Percentiles rank a stretch among this genome's conserved stretches.
phyloP scores from a whole-genome alignment of 768 basidiomycete species.

The Antrodiella citrinella region DNA sequence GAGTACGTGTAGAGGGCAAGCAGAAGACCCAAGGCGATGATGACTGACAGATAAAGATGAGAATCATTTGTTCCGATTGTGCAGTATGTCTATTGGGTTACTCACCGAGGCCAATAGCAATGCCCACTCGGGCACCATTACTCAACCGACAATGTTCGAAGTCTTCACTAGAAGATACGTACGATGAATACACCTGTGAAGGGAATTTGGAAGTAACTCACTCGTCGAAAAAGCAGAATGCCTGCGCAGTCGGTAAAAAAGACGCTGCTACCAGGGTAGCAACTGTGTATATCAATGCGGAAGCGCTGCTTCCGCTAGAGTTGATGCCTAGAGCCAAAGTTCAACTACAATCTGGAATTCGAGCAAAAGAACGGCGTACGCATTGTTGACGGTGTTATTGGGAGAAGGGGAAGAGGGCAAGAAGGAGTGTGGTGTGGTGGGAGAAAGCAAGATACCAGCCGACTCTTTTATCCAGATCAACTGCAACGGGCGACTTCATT shows the following conservation, averaged over 20 bases:
- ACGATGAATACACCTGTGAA: too few species aligned
- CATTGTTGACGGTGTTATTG: background rate
- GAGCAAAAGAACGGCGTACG: background rate
- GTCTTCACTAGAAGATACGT: too few species aligned
- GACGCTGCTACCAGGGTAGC: slow-evolving; percentile 2
- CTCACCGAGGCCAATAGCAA: slow-evolving; percentile 10
- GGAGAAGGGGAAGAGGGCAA: background rate
- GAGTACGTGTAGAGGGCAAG: background rate
- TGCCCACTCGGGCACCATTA: slow-evolving; percentile 7
- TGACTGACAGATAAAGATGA: slow-evolving; percentile 1
- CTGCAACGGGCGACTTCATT: too few species aligned
- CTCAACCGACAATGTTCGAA: slow-evolving; percentile 9
- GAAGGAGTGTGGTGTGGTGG: background rate
- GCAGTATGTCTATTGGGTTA: background rate
- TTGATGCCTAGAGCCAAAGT: background rate
- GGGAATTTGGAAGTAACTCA: background rate
- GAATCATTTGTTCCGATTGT: background rate
- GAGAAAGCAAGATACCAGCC: background rate
- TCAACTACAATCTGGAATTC: background rate
- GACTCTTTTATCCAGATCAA: too few species aligned
- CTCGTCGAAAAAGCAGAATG: slow-evolving; percentile 8
- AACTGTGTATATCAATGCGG: too few species aligned
- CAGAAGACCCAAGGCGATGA: slow-evolving; percentile 1
- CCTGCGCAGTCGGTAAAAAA: slow-evolving; percentile 4
- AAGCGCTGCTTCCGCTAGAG: too few species aligned